Conservation (phyloP, 495 filamentous ascomycete genomes). For the Trichoderma parareesei region DNA sequence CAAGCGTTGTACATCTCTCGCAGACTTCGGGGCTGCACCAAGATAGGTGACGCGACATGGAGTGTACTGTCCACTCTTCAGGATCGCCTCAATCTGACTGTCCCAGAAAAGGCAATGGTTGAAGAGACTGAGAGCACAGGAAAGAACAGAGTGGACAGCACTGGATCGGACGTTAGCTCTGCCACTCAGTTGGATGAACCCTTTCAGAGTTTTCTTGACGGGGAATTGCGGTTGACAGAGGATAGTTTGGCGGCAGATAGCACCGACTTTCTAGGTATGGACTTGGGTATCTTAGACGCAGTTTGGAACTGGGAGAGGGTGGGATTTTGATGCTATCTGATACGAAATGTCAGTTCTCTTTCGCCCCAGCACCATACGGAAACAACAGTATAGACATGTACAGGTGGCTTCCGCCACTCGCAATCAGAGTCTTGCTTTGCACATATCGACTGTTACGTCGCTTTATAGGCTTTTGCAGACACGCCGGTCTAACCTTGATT, state of each 20-base stretch:
- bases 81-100: neutral
- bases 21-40: neutral
- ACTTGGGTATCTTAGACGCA: neutral
- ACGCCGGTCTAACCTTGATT: too few relatives aligned
- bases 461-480: too few relatives aligned
- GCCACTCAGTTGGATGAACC: neutral
- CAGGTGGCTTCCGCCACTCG: too few relatives aligned
- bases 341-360: too few relatives aligned
- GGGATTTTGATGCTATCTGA: neutral
- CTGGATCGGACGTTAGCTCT: neutral
- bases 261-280: neutral
- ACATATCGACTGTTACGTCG: too few relatives aligned
- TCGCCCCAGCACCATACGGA: too few relatives aligned
- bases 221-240: neutral
- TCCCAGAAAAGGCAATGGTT: neutral
- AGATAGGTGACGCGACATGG: neutral
- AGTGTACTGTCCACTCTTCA: neutral
- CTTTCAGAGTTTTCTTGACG: neutral
- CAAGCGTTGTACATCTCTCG: neutral
- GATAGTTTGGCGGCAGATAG: neutral
- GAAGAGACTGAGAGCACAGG: neutral
- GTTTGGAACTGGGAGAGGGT: conserved; percentile 1
- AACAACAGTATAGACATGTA: too few relatives aligned
- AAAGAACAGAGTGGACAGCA: neutral
- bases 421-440: too few relatives aligned